Conservation (phyloP, 75 land plant species). For the Cunninghamia lanceolata region DNA sequence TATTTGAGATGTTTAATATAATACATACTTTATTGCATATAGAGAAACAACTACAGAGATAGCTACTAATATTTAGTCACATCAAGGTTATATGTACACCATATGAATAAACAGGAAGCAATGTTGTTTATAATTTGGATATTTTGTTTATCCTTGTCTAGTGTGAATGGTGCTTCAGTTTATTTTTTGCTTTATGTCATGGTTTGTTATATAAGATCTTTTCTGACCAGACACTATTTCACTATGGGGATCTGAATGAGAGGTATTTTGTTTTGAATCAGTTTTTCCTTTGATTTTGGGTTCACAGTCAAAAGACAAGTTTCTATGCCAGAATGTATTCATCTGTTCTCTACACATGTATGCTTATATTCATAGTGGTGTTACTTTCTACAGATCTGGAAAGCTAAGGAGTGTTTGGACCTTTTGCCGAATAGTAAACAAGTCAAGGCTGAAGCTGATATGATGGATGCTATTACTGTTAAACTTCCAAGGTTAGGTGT, state of each 20-base stretch:
- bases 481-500: constrained; percentile 90
- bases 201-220: not conserved
- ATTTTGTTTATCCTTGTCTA: not conserved
- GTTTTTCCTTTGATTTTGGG: not conserved
- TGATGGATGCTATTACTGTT: constrained; percentile 83
- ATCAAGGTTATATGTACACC: not conserved
- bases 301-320: not conserved
- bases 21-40: not conserved
- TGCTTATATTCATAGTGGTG: not conserved
- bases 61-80: not conserved
- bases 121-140: not conserved
- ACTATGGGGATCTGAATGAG: not conserved
- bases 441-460: constrained; percentile 70
- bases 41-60: not conserved
- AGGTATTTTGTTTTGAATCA: not conserved
- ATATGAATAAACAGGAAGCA: not conserved
- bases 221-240: not conserved
- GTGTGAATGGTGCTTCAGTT: not conserved
- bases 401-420: constrained; percentile 82
- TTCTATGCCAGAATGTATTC: not conserved
- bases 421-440: constrained; percentile 69
- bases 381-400: constrained; percentile 74
- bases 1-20: not conserved
- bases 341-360: not conserved
- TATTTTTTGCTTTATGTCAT: not conserved